Base-by-base conservation (phyloP, 2,329 filamentous ascomycete genomes). In the Phialophora expanda region DNA sequence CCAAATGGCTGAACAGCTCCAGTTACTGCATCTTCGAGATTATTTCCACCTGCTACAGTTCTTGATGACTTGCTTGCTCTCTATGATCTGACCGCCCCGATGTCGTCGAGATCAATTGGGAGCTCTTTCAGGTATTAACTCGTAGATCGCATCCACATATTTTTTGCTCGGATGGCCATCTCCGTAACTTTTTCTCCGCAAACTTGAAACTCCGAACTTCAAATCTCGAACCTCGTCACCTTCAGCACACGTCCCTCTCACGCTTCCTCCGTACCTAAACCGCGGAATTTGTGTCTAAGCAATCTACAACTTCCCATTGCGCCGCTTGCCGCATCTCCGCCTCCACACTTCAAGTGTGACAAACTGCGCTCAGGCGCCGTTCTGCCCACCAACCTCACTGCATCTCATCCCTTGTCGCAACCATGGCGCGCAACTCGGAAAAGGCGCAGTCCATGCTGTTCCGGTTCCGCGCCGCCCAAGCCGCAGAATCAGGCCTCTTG, bases 361-460 rank as follows among this genome's bases (percentile, higher is more conserved):
- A 44, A 44, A n/a, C 17, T 20, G 38, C 38, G 38, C 38, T n/a
- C 6, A 44, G 5, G 38, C 38, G 38, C 38, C 17, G 17, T 6
- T 44, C 38, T 44, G 14, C 38, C 38, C 17, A 44, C 38, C 38
- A 5, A 44, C 38, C 17, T 44, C 20, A n/a, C 20, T 20, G 12
- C 38, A 26, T 8, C 20, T 48, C 46, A 48, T 59, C 30, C 50
- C 22, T n/a, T 5, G 7, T 32, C 17, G 9, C 54, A 48, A 69
- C 32, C 64, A 73, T 73, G 94, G 93, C 94, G 76, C 94, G 94
- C 76, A 97, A 98, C 80, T 94, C 92, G 54, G 94, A 98, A 86
- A 99, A 98, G 80, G 94, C 95, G 75, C 95, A 99, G 84, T 97
- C 93, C 56, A 99, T 99, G 94, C 94, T 99, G 79, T 99, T 97